A percentile compares a stretch with the other conserved stretches of the same genome.
phyloP scores from a whole-genome alignment of 352 stramenopile genomes.

The Chloridella minuta region DNA sequence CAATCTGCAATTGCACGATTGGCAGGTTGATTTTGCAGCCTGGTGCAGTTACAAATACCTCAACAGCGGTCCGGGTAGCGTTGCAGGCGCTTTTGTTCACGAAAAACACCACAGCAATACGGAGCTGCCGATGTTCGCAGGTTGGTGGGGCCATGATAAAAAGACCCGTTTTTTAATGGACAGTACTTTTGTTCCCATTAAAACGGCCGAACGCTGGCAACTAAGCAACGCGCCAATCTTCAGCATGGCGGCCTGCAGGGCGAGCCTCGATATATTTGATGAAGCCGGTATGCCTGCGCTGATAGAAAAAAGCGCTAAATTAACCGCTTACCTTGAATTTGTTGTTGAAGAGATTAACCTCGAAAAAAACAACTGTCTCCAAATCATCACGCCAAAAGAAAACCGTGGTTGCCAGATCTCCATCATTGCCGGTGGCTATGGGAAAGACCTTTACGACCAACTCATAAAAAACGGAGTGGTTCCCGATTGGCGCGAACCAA shows the following conservation, averaged over 20 bases:
- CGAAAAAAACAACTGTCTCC: too few relatives aligned
- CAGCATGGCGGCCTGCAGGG: constrained; percentile 17
- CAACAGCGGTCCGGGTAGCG: constrained; percentile 23
- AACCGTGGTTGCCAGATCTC: too few relatives aligned
- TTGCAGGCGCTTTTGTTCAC: constrained; percentile 26
- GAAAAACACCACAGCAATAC: constrained; percentile 14
- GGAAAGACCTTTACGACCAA: too few relatives aligned
- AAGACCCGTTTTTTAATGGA: constrained; percentile 23
- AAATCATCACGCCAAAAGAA: too few relatives aligned
- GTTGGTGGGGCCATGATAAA: constrained; percentile 26
- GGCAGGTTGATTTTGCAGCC: constrained; percentile 24
- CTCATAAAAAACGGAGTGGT: too few relatives aligned
- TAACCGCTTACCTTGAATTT: too few relatives aligned
- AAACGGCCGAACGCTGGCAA: constrained; percentile 23
- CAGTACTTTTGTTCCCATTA: constrained; percentile 18
- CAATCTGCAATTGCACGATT: constrained; percentile 24
- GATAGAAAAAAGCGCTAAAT: too few relatives aligned
- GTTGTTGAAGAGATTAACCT: too few relatives aligned
- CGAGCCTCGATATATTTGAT: constrained; percentile 22
- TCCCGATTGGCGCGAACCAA: too few relatives aligned
- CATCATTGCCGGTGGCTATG: too few relatives aligned
- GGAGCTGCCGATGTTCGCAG: constrained; percentile 16
- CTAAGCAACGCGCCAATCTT: constrained; percentile 24
- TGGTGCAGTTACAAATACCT: constrained; percentile 29
- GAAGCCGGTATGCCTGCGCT: too few relatives aligned